Base-by-base conservation (phyloP, 257 asterid genomes). In the Euphrasia confusa region DNA sequence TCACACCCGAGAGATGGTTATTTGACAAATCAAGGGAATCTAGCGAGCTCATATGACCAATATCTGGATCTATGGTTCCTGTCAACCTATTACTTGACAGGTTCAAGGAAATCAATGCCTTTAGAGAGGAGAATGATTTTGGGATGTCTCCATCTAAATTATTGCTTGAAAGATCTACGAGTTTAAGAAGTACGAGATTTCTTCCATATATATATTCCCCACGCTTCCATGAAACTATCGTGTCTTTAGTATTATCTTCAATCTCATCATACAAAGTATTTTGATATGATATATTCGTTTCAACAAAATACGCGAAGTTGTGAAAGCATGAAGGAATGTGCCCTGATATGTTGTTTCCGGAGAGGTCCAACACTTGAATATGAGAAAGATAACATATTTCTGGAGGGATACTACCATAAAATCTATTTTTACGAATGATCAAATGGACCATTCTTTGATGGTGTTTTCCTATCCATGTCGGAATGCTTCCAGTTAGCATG, bases 1-100 rank as follows among this genome's bases (percentile, higher is more conserved):
- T 81, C 53, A 33, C 49, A 6, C 82, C 79, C 0, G 69, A 71
- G 37, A 76, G 65, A 0, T 56, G 66, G 65, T 81, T 78, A 13
- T 40, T 14, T 4, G 87, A 76, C 0, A 78, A 2, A 47, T 78
- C 82, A 24, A 78, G 80, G 7, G 17, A 15, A 55, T 78, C 80
- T 40, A 78, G 42, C 65, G 27, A 53, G 42, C 64, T 64, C 79
- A 81, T 79, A 4, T 72, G 32, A 37, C 70, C 79, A 18, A 78
- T 74, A 17, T 67, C 35, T 32, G 76, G 18, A 45, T 61, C 45
- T 12, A 82, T 64, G 8, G 10, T 49, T 50, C 79, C 78, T 0
- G 49, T 54, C 58, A 75, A 35, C 7, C 27, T 13, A 59, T 77
- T 80, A 7, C 71, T 60, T 12, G 33, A 28, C 1, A 28, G 3